Conservation (phyloP, 345 rosid species). For the Toxicodendron radicans region DNA sequence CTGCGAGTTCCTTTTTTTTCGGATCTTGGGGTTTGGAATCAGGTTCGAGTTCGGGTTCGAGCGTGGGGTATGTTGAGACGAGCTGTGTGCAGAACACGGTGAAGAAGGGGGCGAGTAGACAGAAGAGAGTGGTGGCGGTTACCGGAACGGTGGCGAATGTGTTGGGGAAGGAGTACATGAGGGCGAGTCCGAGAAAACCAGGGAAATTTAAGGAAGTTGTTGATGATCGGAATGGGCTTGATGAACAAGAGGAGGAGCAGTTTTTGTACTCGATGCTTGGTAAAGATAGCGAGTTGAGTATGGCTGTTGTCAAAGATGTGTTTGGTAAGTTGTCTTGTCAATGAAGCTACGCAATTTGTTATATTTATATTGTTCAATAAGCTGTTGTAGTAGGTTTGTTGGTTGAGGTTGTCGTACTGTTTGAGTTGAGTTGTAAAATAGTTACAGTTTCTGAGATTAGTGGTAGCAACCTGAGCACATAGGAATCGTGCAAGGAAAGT, state of each 20-base stretch:
- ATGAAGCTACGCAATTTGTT: neutral
- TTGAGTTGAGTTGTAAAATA: neutral
- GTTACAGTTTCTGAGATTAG: neutral
- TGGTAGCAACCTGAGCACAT: too few species aligned
- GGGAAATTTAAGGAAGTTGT: conserved; percentile 25
- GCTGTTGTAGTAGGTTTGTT: neutral
- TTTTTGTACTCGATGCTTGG: conserved; percentile 79
- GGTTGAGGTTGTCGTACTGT: neutral
- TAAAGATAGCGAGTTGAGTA: conserved; percentile 61
- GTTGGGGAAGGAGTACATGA: conserved; percentile 75
- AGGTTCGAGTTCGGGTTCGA: conserved; percentile 45
- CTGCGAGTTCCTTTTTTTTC: conserved; percentile 47
- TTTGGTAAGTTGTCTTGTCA: conserved; percentile 52
- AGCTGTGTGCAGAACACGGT: conserved; percentile 23
- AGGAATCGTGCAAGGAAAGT: too few species aligned
- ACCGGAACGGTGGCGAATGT: conserved; percentile 86
- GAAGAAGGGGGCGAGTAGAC: conserved; percentile 40
- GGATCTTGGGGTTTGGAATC: conserved; percentile 43
- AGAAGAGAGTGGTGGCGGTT: conserved; percentile 62
- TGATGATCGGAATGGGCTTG: conserved; percentile 27
- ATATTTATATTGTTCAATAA: neutral
- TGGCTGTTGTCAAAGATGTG: conserved; percentile 82
- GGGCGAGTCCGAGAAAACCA: conserved; percentile 36
- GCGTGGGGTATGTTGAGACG: conserved; percentile 38
- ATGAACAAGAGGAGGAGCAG: conserved; percentile 62